phyloP scores from a whole-genome alignment of 257 asterid genomes.

The Thymus mandschuricus region DNA sequence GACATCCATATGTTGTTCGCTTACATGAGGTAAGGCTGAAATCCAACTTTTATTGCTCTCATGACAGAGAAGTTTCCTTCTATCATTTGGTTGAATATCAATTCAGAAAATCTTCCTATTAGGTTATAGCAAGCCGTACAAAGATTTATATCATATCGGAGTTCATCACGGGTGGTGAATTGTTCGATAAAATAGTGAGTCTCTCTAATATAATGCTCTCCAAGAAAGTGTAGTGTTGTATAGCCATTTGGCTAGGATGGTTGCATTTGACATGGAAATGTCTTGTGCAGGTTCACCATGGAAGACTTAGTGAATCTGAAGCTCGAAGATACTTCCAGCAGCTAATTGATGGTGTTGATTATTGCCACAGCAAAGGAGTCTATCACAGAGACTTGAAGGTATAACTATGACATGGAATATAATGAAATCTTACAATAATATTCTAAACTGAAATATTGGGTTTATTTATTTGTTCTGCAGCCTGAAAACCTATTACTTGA shows the following conservation, averaged over 20 bases:
- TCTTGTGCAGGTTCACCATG: conserved; percentile 78
- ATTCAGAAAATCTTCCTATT: conserved; percentile 30
- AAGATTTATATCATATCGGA: conserved; percentile 97
- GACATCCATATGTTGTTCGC: conserved; percentile 90
- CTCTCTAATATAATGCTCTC: conserved; percentile 14
- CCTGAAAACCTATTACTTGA: conserved; percentile 96
- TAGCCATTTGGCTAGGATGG: conserved; percentile 7
- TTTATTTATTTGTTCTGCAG: conserved; percentile 51
- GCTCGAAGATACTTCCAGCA: conserved; percentile 95
- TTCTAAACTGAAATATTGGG: conserved; percentile 26
- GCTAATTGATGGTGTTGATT: conserved; percentile 96
- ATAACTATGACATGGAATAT: conserved; percentile 20
- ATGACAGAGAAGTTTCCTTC: conserved; percentile 15
- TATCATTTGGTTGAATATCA: conserved; percentile 19
- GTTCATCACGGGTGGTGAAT: conserved; percentile 97
- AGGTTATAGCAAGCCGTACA: conserved; percentile 97
- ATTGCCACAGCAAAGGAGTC: conserved; percentile 94
- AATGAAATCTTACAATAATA: conserved; percentile 8
- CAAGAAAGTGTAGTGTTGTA: conserved; percentile 20
- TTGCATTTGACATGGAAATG: not conserved
- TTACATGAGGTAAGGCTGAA: conserved; percentile 78
- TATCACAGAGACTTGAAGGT: conserved; percentile 97
- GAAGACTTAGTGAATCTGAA: conserved; percentile 96
- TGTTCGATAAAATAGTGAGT: conserved; percentile 97
- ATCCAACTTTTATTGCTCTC: conserved; percentile 31